Percentiles rank a stretch among this genome's conserved stretches.
Conservation (phyloP, 2,329 filamentous ascomycete species). For the Aspergillus sp. region DNA sequence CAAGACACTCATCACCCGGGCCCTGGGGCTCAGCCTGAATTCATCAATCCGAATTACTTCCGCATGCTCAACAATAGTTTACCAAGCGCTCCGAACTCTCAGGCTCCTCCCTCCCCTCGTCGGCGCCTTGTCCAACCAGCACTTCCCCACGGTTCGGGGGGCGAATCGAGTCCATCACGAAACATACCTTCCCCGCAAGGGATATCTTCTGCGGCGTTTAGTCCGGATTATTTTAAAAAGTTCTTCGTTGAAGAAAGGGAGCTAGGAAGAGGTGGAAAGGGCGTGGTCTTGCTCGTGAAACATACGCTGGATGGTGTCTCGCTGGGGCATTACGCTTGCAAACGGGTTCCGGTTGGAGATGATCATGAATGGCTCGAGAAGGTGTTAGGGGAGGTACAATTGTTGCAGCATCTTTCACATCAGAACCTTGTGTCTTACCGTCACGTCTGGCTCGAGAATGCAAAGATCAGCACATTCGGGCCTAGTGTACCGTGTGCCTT, state of each 20-base stretch:
- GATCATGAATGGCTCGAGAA: slow-evolving; percentile 95
- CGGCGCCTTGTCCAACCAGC: slow-evolving; percentile 43
- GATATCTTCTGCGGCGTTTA: slow-evolving; percentile 84
- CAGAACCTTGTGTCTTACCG: slow-evolving; percentile 94
- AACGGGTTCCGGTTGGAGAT: slow-evolving; percentile 90
- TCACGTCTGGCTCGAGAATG: slow-evolving; percentile 94
- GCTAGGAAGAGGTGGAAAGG: slow-evolving; percentile 85
- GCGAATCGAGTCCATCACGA: slow-evolving; percentile 15
- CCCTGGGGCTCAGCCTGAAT: slow-evolving; percentile 51
- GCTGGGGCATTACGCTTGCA: slow-evolving; percentile 90
- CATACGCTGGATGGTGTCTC: slow-evolving; percentile 87
- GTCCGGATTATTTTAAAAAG: slow-evolving; percentile 82
- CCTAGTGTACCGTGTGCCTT: slow-evolving; percentile 92
- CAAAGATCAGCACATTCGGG: slow-evolving; percentile 76
- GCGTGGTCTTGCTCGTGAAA: slow-evolving; percentile 87
- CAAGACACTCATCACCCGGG: slow-evolving; percentile 26
- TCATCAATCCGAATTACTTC: slow-evolving; percentile 90
- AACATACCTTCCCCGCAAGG: slow-evolving; percentile 49
- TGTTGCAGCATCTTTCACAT: slow-evolving; percentile 86
- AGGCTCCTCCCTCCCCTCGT: slow-evolving; percentile 45
- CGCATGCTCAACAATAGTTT: slow-evolving; percentile 72
- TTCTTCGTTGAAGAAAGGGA: slow-evolving; percentile 90
- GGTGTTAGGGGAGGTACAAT: slow-evolving; percentile 85
- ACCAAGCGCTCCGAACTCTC: slow-evolving; percentile 44
- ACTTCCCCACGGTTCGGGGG: slow-evolving; percentile 43